Evolutionary conservation across 2,329 filamentous ascomycete species (phyloP), one percentile per base, ranked within the genome.

Genomic region (Dactylellina haptotyla): DNA sequence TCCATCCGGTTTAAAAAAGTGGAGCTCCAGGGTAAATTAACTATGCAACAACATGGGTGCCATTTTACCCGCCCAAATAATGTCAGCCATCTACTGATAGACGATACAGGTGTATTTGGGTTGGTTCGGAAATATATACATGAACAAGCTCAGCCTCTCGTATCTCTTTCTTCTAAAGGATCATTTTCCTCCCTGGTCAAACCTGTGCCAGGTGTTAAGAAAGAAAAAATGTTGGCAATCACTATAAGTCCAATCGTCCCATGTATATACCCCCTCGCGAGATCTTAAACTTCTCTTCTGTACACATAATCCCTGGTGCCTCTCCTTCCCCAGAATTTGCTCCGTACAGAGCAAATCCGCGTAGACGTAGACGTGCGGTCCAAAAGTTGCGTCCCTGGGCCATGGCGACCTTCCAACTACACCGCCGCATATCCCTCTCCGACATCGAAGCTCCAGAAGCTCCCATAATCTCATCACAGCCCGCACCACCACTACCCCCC

Each of bases 341-440:
- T n/a, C n/a, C n/a, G n/a, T n/a, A n/a, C n/a, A n/a, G n/a, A n/a
- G n/a, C n/a, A n/a, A n/a, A n/a, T n/a, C n/a, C n/a, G n/a, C n/a
- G n/a, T n/a, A n/a, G n/a, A n/a, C n/a, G n/a, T n/a, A n/a, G n/a
- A n/a, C n/a, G n/a, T n/a, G n/a, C n/a, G n/a, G n/a, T n/a, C n/a
- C n/a, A n/a, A n/a, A n/a, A n/a, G n/a, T n/a, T n/a, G n/a, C n/a
- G n/a, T n/a, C n/a, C n/a, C n/a, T n/a, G n/a, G n/a, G 18, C n/a
- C 10, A 46, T 46, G 41, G 41, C 26, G 20, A 45, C 28, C 6
- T 18, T 12, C n/a, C 50, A 56, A 23, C 65, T 72, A 2, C 58
- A 72, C 45, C 66, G 66, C 30, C 66, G 66, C 45, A 72, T 72
- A 50, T 72, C 66, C 56, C 51, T 72, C 58, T 72, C 66, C 45